Evolutionary conservation across 495 filamentous ascomycete species (phyloP).

Genomic region (Daldinia vernicosa): DNA sequence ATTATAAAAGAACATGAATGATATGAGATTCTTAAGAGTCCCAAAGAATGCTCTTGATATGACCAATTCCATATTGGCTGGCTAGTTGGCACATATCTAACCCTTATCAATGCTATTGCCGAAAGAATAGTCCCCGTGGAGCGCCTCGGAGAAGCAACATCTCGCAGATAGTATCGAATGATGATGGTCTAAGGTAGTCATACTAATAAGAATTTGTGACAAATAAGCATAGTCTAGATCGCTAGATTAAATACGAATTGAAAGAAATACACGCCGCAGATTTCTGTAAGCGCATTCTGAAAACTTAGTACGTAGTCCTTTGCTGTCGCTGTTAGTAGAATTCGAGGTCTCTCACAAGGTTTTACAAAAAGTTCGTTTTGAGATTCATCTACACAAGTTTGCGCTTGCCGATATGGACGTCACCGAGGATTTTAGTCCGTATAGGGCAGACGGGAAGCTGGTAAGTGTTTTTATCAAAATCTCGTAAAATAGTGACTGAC

Average conservation of each 20-base stretch:
- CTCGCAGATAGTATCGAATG: conserved; percentile 17
- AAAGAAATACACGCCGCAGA: not conserved
- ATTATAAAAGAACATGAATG: not conserved
- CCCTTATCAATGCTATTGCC: conserved; percentile 7
- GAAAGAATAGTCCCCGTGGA: conserved; percentile 14
- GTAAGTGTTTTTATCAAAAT: not conserved
- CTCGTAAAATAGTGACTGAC: not conserved
- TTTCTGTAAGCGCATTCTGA: not conserved
- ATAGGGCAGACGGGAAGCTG: not conserved
- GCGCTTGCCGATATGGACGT: not conserved
- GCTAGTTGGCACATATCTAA: not conserved
- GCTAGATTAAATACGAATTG: not conserved
- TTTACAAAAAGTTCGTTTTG: not conserved
- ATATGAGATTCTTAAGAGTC: not conserved
- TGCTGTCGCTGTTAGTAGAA: not conserved
- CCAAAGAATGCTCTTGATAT: not conserved
- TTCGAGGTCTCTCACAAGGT: not conserved
- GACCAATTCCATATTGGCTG: not conserved
- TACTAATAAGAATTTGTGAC: not conserved
- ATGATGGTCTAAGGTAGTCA: not conserved
- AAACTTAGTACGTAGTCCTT: not conserved
- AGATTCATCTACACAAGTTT: not conserved
- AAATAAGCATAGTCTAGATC: not conserved
- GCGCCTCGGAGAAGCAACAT: conserved; percentile 29
- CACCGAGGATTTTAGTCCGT: not conserved